These are phyloP conservation scores for Lactarius pseudohatsudake DNA, from an alignment of 768 basidiomycete genomes.

Conservation along the genomic window DNA sequence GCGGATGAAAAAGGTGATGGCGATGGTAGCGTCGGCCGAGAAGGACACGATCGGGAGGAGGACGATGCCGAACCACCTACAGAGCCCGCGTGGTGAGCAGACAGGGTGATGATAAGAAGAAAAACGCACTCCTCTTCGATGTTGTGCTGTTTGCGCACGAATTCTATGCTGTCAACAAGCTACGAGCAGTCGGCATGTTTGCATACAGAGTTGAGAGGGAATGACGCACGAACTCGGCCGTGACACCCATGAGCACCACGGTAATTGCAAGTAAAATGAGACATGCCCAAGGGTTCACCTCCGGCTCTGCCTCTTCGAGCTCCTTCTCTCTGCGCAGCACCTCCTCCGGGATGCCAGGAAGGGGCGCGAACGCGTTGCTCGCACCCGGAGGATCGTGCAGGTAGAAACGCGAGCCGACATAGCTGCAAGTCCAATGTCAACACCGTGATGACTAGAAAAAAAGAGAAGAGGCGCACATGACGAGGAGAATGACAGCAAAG, in stretches of 20 bases:
- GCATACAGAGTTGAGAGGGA: neutral
- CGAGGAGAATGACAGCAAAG: slow-evolving; percentile 58
- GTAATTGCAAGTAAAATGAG: slow-evolving; percentile 50
- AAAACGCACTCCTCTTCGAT: slow-evolving; percentile 54
- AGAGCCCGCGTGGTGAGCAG: neutral
- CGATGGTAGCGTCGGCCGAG: slow-evolving; percentile 65
- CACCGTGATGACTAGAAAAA: neutral
- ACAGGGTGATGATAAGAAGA: neutral
- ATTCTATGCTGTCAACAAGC: slow-evolving; percentile 66
- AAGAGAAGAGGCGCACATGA: slow-evolving; percentile 45
- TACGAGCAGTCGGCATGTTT: slow-evolving; percentile 30
- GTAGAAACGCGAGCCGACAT: slow-evolving; percentile 66
- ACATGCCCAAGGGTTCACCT: slow-evolving; percentile 64
- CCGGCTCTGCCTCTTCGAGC: slow-evolving; percentile 49
- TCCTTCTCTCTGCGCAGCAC: slow-evolving; percentile 39
- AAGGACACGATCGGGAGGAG: slow-evolving; percentile 73
- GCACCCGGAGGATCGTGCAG: slow-evolving; percentile 70
- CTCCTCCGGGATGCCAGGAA: slow-evolving; percentile 42
- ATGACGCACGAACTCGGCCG: slow-evolving; percentile 64
- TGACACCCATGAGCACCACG: slow-evolving; percentile 63
- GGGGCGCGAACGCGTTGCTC: slow-evolving; percentile 43
- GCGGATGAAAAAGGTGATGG: slow-evolving; percentile 56
- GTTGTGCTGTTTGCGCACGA: slow-evolving; percentile 43
- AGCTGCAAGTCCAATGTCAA: slow-evolving; percentile 40
- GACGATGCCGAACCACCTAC: slow-evolving; percentile 71